A percentile compares a stretch with the other conserved stretches of the same genome.
phyloP scores from a whole-genome alignment of 352 stramenopile genomes.

The Globisporangium camurandrum region DNA sequence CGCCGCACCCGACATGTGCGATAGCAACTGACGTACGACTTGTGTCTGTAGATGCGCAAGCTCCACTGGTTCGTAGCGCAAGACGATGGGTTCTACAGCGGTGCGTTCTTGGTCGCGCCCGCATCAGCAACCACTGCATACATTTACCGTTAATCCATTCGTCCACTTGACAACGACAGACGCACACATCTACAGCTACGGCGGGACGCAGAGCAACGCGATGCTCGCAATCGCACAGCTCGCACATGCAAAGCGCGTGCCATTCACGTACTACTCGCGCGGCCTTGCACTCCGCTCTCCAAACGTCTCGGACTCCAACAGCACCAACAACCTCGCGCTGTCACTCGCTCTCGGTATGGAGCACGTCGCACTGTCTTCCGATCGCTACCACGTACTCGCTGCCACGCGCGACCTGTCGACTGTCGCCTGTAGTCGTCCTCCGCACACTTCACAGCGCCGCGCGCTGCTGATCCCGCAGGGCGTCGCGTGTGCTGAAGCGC shows the following conservation, averaged over 20 bases:
- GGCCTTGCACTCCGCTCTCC: conserved; percentile 14
- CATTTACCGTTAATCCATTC: too few species aligned
- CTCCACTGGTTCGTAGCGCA: conserved; percentile 74
- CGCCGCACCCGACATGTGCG: background rate
- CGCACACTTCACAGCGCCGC: too few species aligned
- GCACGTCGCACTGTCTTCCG: conserved; percentile 37
- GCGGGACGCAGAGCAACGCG: conserved; percentile 78
- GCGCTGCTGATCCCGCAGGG: conserved; percentile 58
- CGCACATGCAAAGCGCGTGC: conserved; percentile 51
- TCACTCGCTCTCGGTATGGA: too few species aligned
- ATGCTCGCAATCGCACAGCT: conserved; percentile 82
- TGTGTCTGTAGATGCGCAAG: conserved; percentile 63
- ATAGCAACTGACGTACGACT: background rate
- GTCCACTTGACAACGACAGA: too few species aligned
- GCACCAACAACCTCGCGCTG: conserved; percentile 29
- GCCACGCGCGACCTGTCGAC: conserved; percentile 29
- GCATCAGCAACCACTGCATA: too few species aligned
- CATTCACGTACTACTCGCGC: conserved; percentile 84
- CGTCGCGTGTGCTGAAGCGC: conserved; percentile 52
- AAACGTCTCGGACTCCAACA: conserved; percentile 21
- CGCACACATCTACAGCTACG: conserved; percentile 65
- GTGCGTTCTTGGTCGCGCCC: conserved; percentile 19
- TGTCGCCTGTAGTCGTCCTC: conserved; percentile 6
- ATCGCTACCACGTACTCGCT: conserved; percentile 40
- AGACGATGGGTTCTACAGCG: conserved; percentile 41